phyloP scores from a whole-genome alignment of 495 filamentous ascomycete species.

The Thermochaetoides thermophila region DNA sequence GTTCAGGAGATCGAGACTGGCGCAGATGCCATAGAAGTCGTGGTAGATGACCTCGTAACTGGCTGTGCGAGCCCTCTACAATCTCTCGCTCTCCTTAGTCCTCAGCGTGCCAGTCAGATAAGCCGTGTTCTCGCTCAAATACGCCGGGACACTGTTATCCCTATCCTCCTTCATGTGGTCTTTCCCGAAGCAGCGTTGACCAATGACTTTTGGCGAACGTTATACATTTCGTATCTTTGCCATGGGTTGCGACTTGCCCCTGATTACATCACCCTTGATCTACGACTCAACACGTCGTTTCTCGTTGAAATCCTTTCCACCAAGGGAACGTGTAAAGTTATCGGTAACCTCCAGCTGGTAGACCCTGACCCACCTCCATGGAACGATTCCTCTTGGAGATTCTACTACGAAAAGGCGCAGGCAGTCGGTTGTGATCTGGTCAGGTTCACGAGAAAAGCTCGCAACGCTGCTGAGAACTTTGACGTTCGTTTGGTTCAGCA shows the following conservation, averaged over 20 bases:
- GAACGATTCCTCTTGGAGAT: slow-evolving; percentile 38
- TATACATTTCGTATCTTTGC: slow-evolving; percentile 41
- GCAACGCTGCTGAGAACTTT: slow-evolving; percentile 40
- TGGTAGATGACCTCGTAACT: slow-evolving; percentile 36
- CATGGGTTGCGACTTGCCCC: slow-evolving; percentile 50
- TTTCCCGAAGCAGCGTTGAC: slow-evolving; percentile 20
- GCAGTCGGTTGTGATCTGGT: slow-evolving; percentile 47
- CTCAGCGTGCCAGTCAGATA: slow-evolving; percentile 31
- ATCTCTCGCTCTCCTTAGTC: slow-evolving; percentile 32
- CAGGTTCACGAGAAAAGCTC: slow-evolving; percentile 41
- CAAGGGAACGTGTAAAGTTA: slow-evolving; percentile 50
- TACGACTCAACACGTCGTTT: slow-evolving; percentile 34
- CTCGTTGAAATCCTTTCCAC: slow-evolving; percentile 32
- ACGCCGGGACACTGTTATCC: slow-evolving; percentile 44
- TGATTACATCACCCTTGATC: slow-evolving; percentile 50
- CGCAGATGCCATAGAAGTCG: slow-evolving; percentile 53
- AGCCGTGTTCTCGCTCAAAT: slow-evolving; percentile 37
- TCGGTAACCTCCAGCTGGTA: slow-evolving; percentile 39
- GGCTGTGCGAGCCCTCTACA: slow-evolving; percentile 21
- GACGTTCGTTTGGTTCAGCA: slow-evolving; percentile 38
- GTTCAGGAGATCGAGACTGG: slow-evolving; percentile 47
- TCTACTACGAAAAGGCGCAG: slow-evolving; percentile 40
- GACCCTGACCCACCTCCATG: slow-evolving; percentile 33
- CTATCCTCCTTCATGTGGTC: slow-evolving; percentile 50
- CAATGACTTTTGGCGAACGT: slow-evolving; percentile 18